Conservation (phyloP, 331 rosid species). For the Dryas integrifolia region DNA sequence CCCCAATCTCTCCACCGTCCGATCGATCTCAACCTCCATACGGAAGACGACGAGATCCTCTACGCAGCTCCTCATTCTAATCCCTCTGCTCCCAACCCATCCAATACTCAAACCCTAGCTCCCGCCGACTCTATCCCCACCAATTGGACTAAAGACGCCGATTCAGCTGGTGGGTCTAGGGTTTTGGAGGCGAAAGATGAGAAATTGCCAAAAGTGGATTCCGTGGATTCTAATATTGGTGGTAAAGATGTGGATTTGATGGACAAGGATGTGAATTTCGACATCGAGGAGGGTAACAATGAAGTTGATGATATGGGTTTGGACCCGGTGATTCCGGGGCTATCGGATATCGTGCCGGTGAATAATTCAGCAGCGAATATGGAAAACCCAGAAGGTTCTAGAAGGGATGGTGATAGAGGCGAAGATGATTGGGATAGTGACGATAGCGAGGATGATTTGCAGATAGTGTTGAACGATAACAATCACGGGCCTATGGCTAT, state of each 20-base stretch:
- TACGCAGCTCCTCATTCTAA: constrained; percentile 33
- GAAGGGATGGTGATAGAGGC: constrained; percentile 29
- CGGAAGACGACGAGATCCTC: constrained; percentile 40
- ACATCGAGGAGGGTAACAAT: constrained; percentile 62
- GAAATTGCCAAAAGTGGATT: constrained; percentile 30
- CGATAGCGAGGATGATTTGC: constrained; percentile 93
- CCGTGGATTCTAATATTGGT: constrained; percentile 30
- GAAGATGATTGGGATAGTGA: constrained; percentile 95
- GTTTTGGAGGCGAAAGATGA: constrained; percentile 22
- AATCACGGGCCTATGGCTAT: constrained; percentile 55
- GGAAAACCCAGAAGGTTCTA: constrained; percentile 29
- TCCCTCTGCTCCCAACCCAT: constrained; percentile 26
- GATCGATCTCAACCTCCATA: constrained; percentile 61
- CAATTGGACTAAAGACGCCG: constrained; percentile 6
- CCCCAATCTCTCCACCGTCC: constrained; percentile 40
- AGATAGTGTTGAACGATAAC: constrained; percentile 85
- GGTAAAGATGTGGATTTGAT: constrained; percentile 41
- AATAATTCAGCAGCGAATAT: constrained; percentile 19
- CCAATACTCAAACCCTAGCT: constrained; percentile 37
- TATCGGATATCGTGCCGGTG: constrained; percentile 34
- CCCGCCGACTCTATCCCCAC: constrained; percentile 14
- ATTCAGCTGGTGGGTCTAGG: constrained; percentile 27
- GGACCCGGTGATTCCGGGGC: constrained; percentile 79
- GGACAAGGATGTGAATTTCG: constrained; percentile 78
- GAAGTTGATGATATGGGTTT: constrained; percentile 41